Conservation (phyloP, 2,329 filamentous ascomycete species). For the Lachnellula suecica region DNA sequence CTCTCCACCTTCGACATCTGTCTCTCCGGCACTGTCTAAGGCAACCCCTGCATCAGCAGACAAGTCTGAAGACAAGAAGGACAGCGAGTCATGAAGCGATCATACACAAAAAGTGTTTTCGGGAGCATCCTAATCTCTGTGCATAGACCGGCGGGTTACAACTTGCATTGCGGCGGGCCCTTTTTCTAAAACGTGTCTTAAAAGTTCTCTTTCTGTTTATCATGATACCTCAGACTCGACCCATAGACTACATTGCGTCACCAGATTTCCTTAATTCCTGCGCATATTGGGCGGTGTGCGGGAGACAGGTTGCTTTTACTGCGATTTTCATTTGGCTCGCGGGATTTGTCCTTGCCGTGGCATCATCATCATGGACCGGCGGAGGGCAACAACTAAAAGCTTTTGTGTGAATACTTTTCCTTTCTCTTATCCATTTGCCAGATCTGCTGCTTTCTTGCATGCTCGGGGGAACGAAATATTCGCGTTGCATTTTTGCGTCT, state of each 20-base stretch:
- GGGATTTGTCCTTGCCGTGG: constrained; percentile 24
- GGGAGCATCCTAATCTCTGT: constrained; percentile 41
- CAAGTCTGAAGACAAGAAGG: constrained; percentile 47
- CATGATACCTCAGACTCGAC: constrained; percentile 43
- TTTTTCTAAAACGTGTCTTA: constrained; percentile 41
- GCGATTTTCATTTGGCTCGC: constrained; percentile 30
- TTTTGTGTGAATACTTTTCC: constrained; percentile 32
- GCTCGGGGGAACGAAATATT: constrained; percentile 3
- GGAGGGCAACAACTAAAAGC: constrained; percentile 28
- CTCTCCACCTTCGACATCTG: constrained; percentile 69
- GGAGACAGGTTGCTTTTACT: constrained; percentile 32
- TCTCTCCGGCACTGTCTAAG: constrained; percentile 66
- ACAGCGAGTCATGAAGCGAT: constrained; percentile 42
- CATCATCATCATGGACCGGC: constrained; percentile 19
- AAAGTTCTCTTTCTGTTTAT: constrained; percentile 42
- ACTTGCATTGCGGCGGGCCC: constrained; percentile 43
- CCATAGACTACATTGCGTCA: constrained; percentile 34
- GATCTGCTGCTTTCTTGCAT: constrained; percentile 13
- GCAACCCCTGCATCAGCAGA: constrained; percentile 49
- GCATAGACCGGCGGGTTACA: constrained; percentile 43
- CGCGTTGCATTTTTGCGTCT: constrained; percentile 24
- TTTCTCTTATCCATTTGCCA: constrained; percentile 18
- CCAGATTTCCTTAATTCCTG: constrained; percentile 32
- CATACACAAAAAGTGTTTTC: constrained; percentile 37
- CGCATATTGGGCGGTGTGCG: constrained; percentile 31